These are phyloP conservation scores for Tolypocladium cylindrosporum DNA, from an alignment of 2,329 filamentous ascomycete species.

Conservation along the genomic window DNA sequence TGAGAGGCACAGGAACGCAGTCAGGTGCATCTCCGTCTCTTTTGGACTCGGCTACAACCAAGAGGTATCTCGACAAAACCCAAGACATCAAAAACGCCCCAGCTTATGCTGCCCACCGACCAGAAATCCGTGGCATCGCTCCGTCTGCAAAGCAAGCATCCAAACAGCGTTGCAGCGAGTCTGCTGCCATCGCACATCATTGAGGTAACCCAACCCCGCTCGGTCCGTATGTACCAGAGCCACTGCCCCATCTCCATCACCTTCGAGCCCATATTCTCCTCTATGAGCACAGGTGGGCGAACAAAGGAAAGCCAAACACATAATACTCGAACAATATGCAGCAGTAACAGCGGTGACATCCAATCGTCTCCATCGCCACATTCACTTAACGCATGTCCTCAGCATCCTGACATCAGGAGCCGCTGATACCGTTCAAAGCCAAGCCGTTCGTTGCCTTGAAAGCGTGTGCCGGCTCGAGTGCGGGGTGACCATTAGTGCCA, in stretches of 20 bases:
- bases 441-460: constrained; percentile 11
- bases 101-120: constrained; percentile 5
- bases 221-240: not conserved
- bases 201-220: constrained; percentile 1
- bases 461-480: constrained; percentile 9
- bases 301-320: not conserved
- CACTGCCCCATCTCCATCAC: not conserved
- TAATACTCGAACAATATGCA: not conserved
- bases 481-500: constrained; percentile 15
- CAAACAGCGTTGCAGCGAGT: constrained; percentile 3
- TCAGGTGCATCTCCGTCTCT: constrained; percentile 1
- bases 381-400: not conserved
- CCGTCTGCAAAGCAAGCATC: constrained; percentile 5
- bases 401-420: constrained; percentile 4
- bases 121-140: not conserved
- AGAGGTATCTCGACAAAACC: constrained; percentile 8
- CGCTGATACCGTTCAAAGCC: constrained; percentile 19
- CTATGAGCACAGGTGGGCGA: not conserved
- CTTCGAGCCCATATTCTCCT: not conserved
- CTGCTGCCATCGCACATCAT: not conserved
- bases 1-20: too few relatives aligned
- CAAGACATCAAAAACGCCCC: constrained; percentile 8
- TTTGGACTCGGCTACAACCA: constrained; percentile 3
- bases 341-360: not conserved
- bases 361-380: not conserved